These are phyloP conservation scores for Sarocladium kiliense DNA, from an alignment of 2,329 filamentous ascomycete species.

Conservation along the genomic window DNA sequence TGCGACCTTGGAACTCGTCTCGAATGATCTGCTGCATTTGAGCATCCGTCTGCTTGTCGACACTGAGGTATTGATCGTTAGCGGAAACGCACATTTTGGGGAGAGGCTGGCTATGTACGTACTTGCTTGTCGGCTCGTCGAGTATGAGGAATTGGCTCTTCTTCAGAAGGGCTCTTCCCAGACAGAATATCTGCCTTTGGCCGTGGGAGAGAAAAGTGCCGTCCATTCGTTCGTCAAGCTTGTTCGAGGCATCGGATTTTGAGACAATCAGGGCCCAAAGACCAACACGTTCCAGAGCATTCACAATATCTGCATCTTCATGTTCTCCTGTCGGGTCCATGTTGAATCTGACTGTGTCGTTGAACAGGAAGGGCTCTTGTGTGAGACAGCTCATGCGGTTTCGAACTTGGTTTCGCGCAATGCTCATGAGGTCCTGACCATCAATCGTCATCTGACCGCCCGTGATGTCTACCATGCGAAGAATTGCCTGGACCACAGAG, in stretches of 20 bases:
- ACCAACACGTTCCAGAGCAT: conserved; percentile 40
- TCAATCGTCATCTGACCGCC: conserved; percentile 41
- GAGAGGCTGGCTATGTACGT: conserved; percentile 11
- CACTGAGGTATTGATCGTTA: conserved; percentile 13
- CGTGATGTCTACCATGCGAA: conserved; percentile 41
- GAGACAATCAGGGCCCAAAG: conserved; percentile 38
- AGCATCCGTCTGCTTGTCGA: conserved; percentile 23
- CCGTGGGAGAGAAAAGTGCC: conserved; percentile 31
- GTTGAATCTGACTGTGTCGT: conserved; percentile 44
- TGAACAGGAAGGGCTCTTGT: conserved; percentile 48
- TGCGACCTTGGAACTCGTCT: conserved; percentile 23
- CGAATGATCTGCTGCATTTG: conserved; percentile 24
- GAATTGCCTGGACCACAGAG: conserved; percentile 37
- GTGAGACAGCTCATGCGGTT: conserved; percentile 39
- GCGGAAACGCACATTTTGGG: not conserved
- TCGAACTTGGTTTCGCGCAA: conserved; percentile 23
- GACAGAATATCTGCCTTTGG: conserved; percentile 26
- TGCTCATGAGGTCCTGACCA: conserved; percentile 28
- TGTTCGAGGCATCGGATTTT: conserved; percentile 23
- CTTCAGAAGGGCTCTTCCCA: conserved; percentile 25
- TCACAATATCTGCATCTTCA: conserved; percentile 36
- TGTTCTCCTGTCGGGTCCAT: conserved; percentile 36
- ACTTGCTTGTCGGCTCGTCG: conserved; percentile 37
- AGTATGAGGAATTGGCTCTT: conserved; percentile 27
- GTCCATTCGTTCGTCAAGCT: conserved; percentile 28